These are phyloP conservation scores for Biancaea sappan DNA, from an alignment of 306 rosid genomes.

Conservation along the genomic window DNA sequence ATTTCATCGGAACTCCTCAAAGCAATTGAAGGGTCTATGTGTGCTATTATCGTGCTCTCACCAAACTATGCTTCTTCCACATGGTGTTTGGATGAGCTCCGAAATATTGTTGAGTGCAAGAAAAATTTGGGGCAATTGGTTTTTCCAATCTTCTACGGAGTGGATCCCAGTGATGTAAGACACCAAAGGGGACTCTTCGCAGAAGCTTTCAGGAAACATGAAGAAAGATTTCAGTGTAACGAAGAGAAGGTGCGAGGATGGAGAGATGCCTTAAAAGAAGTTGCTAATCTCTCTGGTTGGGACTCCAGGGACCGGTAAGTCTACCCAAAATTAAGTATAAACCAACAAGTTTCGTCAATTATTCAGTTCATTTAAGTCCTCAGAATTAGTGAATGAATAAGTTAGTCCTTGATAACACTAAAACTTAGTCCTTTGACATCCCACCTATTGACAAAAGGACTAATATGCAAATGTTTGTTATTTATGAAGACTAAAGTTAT, in stretches of 20 bases:
- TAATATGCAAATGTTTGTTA: no score
- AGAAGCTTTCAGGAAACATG: neutral
- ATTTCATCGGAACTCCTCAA: neutral
- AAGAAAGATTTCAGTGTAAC: neutral
- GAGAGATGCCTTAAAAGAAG: neutral
- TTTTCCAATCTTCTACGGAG: neutral
- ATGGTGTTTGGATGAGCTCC: slow-evolving; percentile 1
- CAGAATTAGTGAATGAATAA: no score
- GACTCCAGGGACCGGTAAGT: neutral
- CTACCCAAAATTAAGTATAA: neutral
- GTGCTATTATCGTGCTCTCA: neutral
- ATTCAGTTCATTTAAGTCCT: no score
- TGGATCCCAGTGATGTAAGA: slow-evolving; percentile 1
- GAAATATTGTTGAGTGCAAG: neutral
- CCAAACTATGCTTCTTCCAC: neutral
- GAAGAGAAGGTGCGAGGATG: neutral
- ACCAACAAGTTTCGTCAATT: no score
- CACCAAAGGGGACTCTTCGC: neutral
- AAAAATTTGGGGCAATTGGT: neutral
- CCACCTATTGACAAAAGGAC: no score
- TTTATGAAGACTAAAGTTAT: no score
- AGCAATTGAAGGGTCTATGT: neutral
- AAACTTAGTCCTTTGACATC: no score
- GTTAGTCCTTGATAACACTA: no score
- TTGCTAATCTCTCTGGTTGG: neutral